Percentiles rank a stretch among this genome's conserved stretches.
These are phyloP conservation scores for Circinella minor DNA, from an alignment of 371 early-diverging fungal species.

Conservation along the genomic window DNA sequence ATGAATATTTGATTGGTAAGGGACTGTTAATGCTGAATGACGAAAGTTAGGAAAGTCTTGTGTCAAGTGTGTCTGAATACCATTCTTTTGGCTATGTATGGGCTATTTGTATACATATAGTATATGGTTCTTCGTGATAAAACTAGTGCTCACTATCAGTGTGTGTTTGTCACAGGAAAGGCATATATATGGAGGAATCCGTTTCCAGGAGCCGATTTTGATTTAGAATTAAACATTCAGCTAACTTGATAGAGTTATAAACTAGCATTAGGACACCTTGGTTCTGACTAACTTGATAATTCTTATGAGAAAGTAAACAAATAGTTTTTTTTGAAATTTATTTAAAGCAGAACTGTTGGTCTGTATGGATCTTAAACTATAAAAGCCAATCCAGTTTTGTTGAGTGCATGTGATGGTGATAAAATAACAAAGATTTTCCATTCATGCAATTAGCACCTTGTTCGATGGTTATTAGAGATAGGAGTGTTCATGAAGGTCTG, in stretches of 20 bases:
- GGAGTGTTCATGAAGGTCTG: not conserved
- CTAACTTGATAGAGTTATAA: not conserved
- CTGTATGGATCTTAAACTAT: not conserved
- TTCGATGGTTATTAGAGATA: not conserved
- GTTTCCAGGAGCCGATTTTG: not conserved
- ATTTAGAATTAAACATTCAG: not conserved
- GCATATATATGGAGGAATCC: not conserved
- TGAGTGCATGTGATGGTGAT: not conserved
- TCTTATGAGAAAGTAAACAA: not conserved
- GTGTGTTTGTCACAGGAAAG: not conserved
- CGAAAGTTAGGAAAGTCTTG: not conserved
- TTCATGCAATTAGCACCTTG: not conserved
- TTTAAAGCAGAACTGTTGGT: not conserved
- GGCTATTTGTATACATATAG: not conserved
- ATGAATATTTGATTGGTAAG: not conserved
- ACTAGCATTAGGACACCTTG: not conserved
- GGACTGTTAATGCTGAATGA: not conserved
- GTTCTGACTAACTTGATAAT: not conserved
- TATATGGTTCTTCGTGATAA: not conserved
- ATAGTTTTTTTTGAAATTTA: not conserved
- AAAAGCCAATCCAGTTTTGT: not conserved
- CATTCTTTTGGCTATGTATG: not conserved
- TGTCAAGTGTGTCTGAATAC: not conserved
- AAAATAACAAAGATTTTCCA: not conserved
- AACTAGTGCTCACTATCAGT: not conserved